Conservation (phyloP, 1,139 yeast species). For the Pichia sp. region DNA sequence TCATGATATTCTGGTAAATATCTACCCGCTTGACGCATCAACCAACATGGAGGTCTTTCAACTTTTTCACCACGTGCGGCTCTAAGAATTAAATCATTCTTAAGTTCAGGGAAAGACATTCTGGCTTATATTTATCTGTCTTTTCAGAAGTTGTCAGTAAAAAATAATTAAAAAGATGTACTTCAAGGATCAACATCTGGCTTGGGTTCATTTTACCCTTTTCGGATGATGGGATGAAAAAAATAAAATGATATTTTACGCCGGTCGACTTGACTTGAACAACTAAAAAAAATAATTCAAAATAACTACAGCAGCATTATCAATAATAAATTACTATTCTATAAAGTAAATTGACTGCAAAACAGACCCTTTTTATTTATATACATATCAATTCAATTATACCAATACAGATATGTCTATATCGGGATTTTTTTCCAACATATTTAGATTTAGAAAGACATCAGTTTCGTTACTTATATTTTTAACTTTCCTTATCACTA, state of each 20-base stretch:
- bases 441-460: constrained; percentile 13
- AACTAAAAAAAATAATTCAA: not conserved
- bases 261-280: not conserved
- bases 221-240: not conserved
- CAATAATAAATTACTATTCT: not conserved
- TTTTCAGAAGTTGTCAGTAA: not conserved
- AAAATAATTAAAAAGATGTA: not conserved
- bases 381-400: not conserved
- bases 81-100: constrained; percentile 83
- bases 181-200: not conserved
- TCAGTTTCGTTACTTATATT: constrained; percentile 6
- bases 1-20: constrained; percentile 87
- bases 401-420: not conserved
- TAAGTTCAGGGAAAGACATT: constrained; percentile 53
- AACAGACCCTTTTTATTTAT: not conserved
- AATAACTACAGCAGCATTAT: not conserved
- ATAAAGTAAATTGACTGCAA: not conserved
- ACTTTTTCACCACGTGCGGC: constrained; percentile 84
- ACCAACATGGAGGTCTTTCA: constrained; percentile 98
- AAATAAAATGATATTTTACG: not conserved
- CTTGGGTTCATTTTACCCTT: not conserved
- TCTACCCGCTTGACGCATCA: constrained; percentile 93
- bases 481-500: constrained; percentile 1
- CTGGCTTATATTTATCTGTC: not conserved
- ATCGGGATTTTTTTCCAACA: not conserved